Conservation (phyloP, 805 yeast species). For the Millerago galiae region DNA sequence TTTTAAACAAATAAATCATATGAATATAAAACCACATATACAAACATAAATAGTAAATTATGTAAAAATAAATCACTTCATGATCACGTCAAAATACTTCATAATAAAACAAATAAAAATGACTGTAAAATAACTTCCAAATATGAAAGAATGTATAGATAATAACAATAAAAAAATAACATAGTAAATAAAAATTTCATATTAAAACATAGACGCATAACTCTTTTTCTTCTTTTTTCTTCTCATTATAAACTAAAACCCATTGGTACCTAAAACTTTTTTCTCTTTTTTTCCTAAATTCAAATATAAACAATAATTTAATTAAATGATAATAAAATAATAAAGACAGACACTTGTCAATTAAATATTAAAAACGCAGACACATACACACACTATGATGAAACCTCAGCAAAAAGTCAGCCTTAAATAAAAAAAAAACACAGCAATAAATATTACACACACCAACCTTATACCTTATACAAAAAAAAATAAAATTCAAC, state of each 20-base stretch:
- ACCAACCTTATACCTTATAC: not conserved
- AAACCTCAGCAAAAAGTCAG: not conserved
- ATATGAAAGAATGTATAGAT: not conserved
- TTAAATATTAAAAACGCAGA: not conserved
- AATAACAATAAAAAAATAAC: not conserved
- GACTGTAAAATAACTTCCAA: not conserved
- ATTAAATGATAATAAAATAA: not conserved
- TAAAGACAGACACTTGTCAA: not conserved
- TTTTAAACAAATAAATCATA: not conserved
- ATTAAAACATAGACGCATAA: not conserved
- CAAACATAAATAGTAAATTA: not conserved
- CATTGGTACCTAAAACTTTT: not conserved
- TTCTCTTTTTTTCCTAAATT: not conserved
- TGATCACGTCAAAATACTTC: not conserved
- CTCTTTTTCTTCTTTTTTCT: not conserved
- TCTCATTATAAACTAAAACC: not conserved
- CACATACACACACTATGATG: not conserved
- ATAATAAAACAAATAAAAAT: not conserved
- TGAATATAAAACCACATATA: not conserved
- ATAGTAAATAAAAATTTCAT: not conserved
- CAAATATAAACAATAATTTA: not conserved
- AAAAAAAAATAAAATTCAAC: constrained; percentile 5
- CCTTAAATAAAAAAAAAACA: not conserved
- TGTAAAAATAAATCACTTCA: not conserved
- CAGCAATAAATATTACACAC: not conserved